Evolutionary conservation across 441 rosid species (phyloP).

Genomic region (Pelargonium citronellum): DNA sequence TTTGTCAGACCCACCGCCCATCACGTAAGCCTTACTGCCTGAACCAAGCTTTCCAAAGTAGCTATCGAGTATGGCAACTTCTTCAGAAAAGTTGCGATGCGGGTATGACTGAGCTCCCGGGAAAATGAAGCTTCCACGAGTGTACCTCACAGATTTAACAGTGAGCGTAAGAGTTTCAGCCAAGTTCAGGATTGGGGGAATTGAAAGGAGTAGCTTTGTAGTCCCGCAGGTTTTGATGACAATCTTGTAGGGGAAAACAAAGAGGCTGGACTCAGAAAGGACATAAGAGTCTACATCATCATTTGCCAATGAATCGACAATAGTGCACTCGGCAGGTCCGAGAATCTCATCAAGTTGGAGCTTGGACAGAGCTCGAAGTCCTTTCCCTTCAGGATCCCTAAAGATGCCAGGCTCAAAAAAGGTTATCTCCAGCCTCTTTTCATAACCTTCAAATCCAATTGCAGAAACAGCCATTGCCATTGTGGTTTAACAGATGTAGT

Average conservation of each 20-base stretch:
- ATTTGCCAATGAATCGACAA: constrained; percentile 61
- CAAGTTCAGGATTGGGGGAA: constrained; percentile 55
- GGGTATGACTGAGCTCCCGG: constrained; percentile 58
- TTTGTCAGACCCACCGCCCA: constrained; percentile 37
- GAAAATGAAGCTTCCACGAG: constrained; percentile 63
- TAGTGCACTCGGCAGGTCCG: constrained; percentile 57
- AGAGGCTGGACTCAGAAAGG: constrained; percentile 75
- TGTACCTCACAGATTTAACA: constrained; percentile 46
- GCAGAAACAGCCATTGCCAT: constrained; percentile 48
- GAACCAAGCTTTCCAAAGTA: constrained; percentile 40
- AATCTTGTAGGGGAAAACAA: constrained; percentile 61
- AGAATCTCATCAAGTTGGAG: constrained; percentile 52
- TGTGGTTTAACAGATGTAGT: constrained; percentile 17
- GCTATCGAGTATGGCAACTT: constrained; percentile 49
- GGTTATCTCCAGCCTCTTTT: constrained; percentile 57
- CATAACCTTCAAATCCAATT: constrained; percentile 68
- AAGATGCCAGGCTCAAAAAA: constrained; percentile 56
- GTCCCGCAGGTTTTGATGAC: constrained; percentile 76
- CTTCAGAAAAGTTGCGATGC: constrained; percentile 57
- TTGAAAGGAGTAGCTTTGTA: constrained; percentile 60
- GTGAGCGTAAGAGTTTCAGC: constrained; percentile 40
- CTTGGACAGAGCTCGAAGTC: constrained; percentile 49
- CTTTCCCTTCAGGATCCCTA: constrained; percentile 41
- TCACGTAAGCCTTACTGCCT: constrained; percentile 39
- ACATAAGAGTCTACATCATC: constrained; percentile 56